Evolutionary conservation across 768 basidiomycete species (phyloP).

Genomic region (Suillus alpinus): DNA sequence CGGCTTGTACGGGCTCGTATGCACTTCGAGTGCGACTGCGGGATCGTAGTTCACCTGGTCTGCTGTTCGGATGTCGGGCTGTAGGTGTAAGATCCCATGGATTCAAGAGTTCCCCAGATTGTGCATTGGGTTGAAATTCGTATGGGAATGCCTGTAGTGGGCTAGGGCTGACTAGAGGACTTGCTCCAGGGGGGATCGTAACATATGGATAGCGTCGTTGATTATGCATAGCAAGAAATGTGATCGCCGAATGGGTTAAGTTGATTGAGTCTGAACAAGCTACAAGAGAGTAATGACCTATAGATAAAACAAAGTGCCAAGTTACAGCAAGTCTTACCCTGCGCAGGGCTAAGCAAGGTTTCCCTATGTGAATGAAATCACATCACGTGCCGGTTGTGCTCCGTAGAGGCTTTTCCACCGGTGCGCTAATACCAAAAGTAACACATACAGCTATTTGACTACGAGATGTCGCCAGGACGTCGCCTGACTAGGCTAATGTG

Average conservation of each 20-base stretch:
- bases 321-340: background rate
- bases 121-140: constrained; percentile 26
- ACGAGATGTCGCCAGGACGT: too few relatives aligned
- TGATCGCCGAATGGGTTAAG: background rate
- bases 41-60: constrained; percentile 20
- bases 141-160: constrained; percentile 30
- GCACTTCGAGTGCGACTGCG: constrained; percentile 40
- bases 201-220: constrained; percentile 34
- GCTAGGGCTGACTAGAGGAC: constrained; percentile 29
- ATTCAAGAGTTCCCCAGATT: constrained; percentile 22
- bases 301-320: background rate
- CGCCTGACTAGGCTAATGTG: too few relatives aligned
- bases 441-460: too few relatives aligned
- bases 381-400: background rate
- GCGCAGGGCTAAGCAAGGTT: background rate
- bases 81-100: constrained; percentile 33
- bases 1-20: constrained; percentile 24
- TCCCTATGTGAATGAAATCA: background rate
- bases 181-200: constrained; percentile 36
- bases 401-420: too few relatives aligned
- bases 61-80: constrained; percentile 20
- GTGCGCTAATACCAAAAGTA: too few relatives aligned
- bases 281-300: background rate
- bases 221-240: constrained; percentile 20
- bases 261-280: background rate